Base-by-base conservation (phyloP, 2,329 filamentous ascomycete species). In the Plectosphaerella plurivora region DNA sequence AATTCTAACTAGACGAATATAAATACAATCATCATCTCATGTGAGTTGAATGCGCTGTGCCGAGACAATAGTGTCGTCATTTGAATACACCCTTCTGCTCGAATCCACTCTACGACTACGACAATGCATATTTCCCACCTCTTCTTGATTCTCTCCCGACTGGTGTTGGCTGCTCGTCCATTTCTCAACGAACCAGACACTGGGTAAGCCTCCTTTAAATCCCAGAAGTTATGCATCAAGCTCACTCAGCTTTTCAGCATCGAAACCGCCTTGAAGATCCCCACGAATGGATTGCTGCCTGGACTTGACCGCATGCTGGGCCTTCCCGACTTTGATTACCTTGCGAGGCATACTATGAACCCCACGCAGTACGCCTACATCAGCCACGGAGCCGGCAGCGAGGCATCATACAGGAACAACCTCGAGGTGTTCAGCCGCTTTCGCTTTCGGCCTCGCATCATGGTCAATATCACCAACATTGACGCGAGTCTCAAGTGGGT, bases 321-420 rank as follows among this genome's bases (percentile, higher is more conserved):
- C 14, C 63, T 78, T 15, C 70, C 68, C 2, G 74, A 77, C 59
- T 77, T 77, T 53, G 71, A 77, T 22, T 74, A 65, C 60, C 72
- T 69, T 1, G 74, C 73, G 11, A 66, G 72, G 25, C 66, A 68
- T 37, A 64, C 68, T 55, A 65, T 77, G 59, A 66, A 70, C 50
- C 55, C 53, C 6, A 60, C 61, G 5, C 64, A 69, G 49, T 77
- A 76, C 60, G 72, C 72, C 2, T 77, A 74, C 60, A 76, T 76
- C 60, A 69, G 73, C 55, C 74, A 72, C 52, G 73, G 72, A 11
- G 73, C 73, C 5, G 73, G 66, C 5, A 73, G 73, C 51, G 74
- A 77, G 60, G 77, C 71, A 70, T 67, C 64, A 0, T 77, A 78
- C 63, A 66, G 74, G 45, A 76, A 76, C 59, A 77, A 78, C 59